phyloP scores from a whole-genome alignment of 768 basidiomycete species.

The button mushroom (Agaricus bisporus) region DNA sequence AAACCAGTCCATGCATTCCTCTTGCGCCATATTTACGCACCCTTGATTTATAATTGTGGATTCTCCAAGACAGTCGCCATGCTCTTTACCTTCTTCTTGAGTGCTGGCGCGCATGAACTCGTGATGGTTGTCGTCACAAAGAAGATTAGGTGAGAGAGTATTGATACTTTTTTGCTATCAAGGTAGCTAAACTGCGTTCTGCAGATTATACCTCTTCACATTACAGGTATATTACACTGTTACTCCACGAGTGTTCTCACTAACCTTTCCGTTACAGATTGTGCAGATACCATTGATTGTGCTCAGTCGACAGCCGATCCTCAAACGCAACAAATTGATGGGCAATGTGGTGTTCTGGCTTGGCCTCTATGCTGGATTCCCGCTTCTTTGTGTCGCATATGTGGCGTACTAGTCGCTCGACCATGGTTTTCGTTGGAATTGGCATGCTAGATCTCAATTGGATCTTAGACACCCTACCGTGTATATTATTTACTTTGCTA shows the following conservation, averaged over 20 bases:
- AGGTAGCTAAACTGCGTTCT: not conserved
- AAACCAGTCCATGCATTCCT: conserved; percentile 94
- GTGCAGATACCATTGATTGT: conserved; percentile 90
- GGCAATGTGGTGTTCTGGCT: conserved; percentile 92
- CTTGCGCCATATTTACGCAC: conserved; percentile 91
- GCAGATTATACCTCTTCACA: conserved; percentile 80
- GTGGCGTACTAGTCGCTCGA: conserved; percentile 30
- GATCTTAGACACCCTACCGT: too few relatives aligned
- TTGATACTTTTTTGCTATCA: too few relatives aligned
- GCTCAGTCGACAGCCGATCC: conserved; percentile 65
- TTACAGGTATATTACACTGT: conserved; percentile 43
- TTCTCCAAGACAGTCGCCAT: conserved; percentile 79
- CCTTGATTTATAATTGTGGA: conserved; percentile 62
- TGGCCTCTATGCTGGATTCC: conserved; percentile 89
- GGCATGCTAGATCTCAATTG: too few relatives aligned
- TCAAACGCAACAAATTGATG: conserved; percentile 77
- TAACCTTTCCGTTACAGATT: conserved; percentile 38
- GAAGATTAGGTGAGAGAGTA: conserved; percentile 65
- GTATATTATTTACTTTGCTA: too few relatives aligned
- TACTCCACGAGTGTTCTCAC: conserved; percentile 7
- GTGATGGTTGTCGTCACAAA: conserved; percentile 95
- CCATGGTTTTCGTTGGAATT: too few relatives aligned
- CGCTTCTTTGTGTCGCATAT: conserved; percentile 78
- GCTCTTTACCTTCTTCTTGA: conserved; percentile 88
- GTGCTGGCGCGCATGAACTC: conserved; percentile 86